Base-by-base conservation (phyloP, 2,329 filamentous ascomycete genomes). In the Chalara sp. region DNA sequence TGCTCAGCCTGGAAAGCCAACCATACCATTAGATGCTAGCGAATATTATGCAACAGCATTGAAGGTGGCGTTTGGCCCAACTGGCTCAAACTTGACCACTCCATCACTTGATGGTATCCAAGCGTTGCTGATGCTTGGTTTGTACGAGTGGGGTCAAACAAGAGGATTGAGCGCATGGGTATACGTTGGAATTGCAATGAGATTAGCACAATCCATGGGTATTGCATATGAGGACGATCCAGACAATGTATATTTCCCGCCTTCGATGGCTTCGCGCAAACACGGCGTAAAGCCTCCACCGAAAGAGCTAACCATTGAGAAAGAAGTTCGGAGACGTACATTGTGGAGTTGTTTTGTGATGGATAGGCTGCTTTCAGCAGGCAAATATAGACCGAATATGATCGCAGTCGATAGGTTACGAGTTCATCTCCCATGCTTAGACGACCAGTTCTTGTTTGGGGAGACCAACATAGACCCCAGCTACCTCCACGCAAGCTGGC, bases 341-440 rank as follows among this genome's bases (percentile, higher is more conserved):
- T 86, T 88, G 71, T 89, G 85, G 71, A 87, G 84, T 58, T 87
- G 84, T 60, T 82, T 86, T 52, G 81, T 88, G 47, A 72, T 89
- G 58, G 86, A 89, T 63, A 78, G 84, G 3, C 79, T 87, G 65
- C 69, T 88, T 29, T 79, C 82, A 35, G 83, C 79, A 58, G 84
- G 84, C 21, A 79, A 79, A 54, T 76, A 80, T 48, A 73, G 83
- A 28, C 74, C 79, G 1, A 74, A 77, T 11, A 81, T 80, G 61
- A 74, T 88, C 42, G 73, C 75, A 37, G 69, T 78, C 1, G 72
- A 80, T 4, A 79, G 84, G 51, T 66, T 87, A 6, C 72, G 75
- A 33, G 81, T 87, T 21, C 83, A 85, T 61, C 70, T 89, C 5
- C 84, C 84, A 1, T 86, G 83, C 56, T 81, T 81, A 35, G 83